These are phyloP conservation scores for Citrus inodora DNA, from an alignment of 345 rosid genomes.

Conservation along the genomic window DNA sequence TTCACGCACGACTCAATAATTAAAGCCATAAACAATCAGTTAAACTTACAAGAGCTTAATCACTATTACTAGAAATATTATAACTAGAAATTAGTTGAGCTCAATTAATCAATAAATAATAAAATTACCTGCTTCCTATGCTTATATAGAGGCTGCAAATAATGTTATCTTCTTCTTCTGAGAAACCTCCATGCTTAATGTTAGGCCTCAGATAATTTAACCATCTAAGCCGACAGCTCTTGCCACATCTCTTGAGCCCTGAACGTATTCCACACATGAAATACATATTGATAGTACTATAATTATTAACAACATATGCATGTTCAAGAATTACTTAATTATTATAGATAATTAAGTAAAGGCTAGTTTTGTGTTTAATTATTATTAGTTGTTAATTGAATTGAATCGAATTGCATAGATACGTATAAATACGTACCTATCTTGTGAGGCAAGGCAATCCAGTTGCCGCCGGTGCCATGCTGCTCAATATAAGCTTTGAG, in stretches of 20 bases:
- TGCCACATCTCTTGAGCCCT: conserved; percentile 62
- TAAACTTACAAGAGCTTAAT: not conserved
- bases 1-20: not conserved
- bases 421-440: conserved; percentile 35
- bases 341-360: not conserved
- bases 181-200: conserved; percentile 57
- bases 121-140: conserved; percentile 53
- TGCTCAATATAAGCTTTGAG: conserved; percentile 71
- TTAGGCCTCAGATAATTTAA: conserved; percentile 58
- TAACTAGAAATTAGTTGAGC: not conserved
- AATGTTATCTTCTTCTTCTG: conserved; percentile 56
- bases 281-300: too few relatives aligned
- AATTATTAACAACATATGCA: not conserved
- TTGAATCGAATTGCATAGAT: too few relatives aligned
- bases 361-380: not conserved
- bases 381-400: too few relatives aligned
- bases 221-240: conserved; percentile 59
- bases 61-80: too few relatives aligned
- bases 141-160: conserved; percentile 50
- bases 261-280: not conserved
- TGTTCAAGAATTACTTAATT: not conserved
- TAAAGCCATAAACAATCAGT: not conserved
- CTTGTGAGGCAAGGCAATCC: conserved; percentile 85
- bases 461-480: conserved; percentile 76
- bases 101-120: not conserved